phyloP scores from a whole-genome alignment of 176 grass and related monocot species.

The Olyra latifolia region DNA sequence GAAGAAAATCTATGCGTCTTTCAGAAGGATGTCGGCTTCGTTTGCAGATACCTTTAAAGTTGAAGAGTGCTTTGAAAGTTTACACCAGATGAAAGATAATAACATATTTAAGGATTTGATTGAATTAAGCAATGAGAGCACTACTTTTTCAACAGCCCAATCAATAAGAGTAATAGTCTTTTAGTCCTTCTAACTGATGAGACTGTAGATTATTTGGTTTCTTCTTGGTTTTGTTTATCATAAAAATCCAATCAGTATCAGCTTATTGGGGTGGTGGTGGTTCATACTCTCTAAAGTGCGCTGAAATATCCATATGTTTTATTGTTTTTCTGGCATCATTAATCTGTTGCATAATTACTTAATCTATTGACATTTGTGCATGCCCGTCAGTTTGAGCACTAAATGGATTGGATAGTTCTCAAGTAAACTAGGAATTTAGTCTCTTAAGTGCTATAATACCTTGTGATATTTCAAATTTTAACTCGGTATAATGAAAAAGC shows the following conservation, averaged over 20 bases:
- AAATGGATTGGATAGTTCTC: not conserved
- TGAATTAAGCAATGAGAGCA: slow-evolving; percentile 58
- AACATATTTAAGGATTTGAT: slow-evolving; percentile 86
- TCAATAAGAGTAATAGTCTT: slow-evolving; percentile 60
- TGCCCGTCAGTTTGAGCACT: not conserved
- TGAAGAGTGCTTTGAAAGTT: slow-evolving; percentile 74
- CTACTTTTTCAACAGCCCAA: slow-evolving; percentile 47
- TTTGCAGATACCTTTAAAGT: slow-evolving; percentile 72
- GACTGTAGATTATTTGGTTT: slow-evolving; percentile 19
- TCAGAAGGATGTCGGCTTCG: slow-evolving; percentile 69
- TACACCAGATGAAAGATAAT: slow-evolving; percentile 90
- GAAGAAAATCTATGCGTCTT: slow-evolving; percentile 55
- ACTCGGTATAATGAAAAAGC: not conserved
- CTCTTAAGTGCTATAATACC: not conserved
- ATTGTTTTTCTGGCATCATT: slow-evolving; percentile 12
- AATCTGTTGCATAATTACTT: slow-evolving; percentile 8
- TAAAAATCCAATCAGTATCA: not conserved
- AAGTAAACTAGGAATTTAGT: not conserved
- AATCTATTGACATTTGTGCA: slow-evolving; percentile 8
- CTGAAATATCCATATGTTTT: slow-evolving; percentile 13
- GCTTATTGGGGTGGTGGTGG: slow-evolving; percentile 7
- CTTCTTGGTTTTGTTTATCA: slow-evolving; percentile 18
- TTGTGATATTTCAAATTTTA: not conserved
- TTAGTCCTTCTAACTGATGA: slow-evolving; percentile 8
- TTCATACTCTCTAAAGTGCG: slow-evolving; percentile 15